Conservation (phyloP, 306 rosid species). For the Macrotyloma uniflorum region DNA sequence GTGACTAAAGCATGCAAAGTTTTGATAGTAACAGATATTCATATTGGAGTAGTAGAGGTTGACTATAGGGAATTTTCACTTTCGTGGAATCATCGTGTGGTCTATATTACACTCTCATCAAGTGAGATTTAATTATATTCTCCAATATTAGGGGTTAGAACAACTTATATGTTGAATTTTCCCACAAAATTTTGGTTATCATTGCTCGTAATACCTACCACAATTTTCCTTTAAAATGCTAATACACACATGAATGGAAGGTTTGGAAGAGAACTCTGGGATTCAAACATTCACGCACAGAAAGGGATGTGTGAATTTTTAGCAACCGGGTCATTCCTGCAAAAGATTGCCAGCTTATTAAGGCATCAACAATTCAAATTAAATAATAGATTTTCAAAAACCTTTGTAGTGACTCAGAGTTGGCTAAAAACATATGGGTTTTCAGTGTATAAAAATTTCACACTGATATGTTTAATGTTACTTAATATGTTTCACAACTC, state of each 20-base stretch:
- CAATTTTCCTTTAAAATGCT: neutral
- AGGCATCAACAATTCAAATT: too few species aligned
- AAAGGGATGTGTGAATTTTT: neutral
- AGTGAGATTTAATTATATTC: neutral
- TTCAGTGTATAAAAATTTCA: too few species aligned
- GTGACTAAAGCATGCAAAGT: neutral
- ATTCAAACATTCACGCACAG: constrained; percentile 7
- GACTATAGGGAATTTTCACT: neutral
- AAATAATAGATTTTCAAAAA: too few species aligned
- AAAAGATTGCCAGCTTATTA: too few species aligned
- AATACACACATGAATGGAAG: neutral
- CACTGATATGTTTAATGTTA: too few species aligned
- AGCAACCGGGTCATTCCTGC: neutral
- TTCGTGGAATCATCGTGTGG: neutral
- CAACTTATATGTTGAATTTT: neutral
- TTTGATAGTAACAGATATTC: neutral
- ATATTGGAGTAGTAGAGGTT: neutral
- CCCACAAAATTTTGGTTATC: neutral
- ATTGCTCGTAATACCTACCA: neutral
- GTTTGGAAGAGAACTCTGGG: neutral
- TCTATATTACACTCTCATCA: neutral
- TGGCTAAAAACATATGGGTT: too few species aligned
- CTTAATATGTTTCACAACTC: too few species aligned
- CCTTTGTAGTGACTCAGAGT: too few species aligned
- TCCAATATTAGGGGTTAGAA: neutral